Base-by-base conservation (phyloP, 495 filamentous ascomycete genomes). In the Podospora comata region DNA sequence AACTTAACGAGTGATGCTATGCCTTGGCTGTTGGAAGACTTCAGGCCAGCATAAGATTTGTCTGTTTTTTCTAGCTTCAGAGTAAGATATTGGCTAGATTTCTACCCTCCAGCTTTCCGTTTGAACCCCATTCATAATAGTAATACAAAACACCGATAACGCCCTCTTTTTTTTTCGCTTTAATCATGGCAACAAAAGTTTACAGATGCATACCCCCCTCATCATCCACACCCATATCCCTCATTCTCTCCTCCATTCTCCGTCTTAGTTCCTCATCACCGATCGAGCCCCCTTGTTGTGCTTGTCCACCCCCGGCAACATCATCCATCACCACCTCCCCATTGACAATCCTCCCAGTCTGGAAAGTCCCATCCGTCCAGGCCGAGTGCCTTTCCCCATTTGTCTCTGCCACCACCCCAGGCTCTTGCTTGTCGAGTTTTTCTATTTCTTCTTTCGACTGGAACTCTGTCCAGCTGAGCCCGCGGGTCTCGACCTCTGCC, bases 401-500 rank as follows among this genome's bases (percentile, higher is more conserved):
- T 2, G 18, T 32, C 7, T 32, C 30, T 7, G 23, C 30, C 66
- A 32, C 39, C 53, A 59, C 60, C 9, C 72, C 66, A 61, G 28
- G 59, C 63, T 72, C 74, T 54, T 72, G 62, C 15, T 56, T 62
- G 6, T 77, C 67, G 65, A 54, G 70, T n/a, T 73, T 71, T 53
- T 75, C 75, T 16, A 60, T 73, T 60, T 79, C 79, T 27, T 79
- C 76, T 61, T 78, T 79, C 44, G 76, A 78, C 64, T 76, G 72
- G 66, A 85, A 79, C 73, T 91, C 89, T 64, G 83, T 77, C 92
- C 91, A 96, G 70, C 74, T 81, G 76, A 88, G 79, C 2, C 93
- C 93, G 23, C 93, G 84, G 32, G 78, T 71, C 81, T 97, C 92
- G 3, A 95, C 87, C 82, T 97, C 93, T 65, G 67, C 76, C 75